Evolutionary conservation across 768 basidiomycete species (phyloP).

Genomic region (Omphalotus guepiniiformis): DNA sequence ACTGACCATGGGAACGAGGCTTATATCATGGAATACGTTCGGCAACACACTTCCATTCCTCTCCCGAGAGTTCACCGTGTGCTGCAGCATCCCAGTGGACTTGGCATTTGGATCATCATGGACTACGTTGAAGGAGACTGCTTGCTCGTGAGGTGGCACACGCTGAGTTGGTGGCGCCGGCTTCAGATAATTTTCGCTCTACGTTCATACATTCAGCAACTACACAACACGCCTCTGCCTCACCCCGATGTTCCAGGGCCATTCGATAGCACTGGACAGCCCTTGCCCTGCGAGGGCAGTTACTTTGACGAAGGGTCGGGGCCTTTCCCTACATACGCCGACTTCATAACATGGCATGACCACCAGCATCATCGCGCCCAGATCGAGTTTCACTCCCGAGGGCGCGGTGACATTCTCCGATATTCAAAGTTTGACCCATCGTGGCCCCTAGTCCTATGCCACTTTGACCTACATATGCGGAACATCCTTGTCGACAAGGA

Average conservation of each 20-base stretch:
- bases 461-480: constrained; percentile 17
- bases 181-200: constrained; percentile 16
- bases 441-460: constrained; percentile 5
- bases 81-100: neutral
- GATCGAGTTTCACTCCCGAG: neutral
- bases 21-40: neutral
- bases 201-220: constrained; percentile 20
- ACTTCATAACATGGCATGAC: constrained; percentile 15
- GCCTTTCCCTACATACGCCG: constrained; percentile 18
- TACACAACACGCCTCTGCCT: constrained; percentile 14
- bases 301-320: constrained; percentile 11
- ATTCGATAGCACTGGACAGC: constrained; percentile 12
- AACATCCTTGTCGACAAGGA: constrained; percentile 19
- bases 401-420: neutral
- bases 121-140: constrained; percentile 20
- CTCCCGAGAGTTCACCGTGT: constrained; percentile 15
- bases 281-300: constrained; percentile 4
- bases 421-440: constrained; percentile 1
- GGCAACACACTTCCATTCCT: constrained; percentile 12
- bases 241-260: constrained; percentile 17
- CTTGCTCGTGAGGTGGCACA: constrained; percentile 16
- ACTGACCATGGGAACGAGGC: neutral
- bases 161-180: constrained; percentile 12
- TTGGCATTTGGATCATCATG: constrained; percentile 18
- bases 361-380: neutral